Base-by-base conservation (phyloP, 2,329 filamentous ascomycete species). In the Monosporascus sp. region DNA sequence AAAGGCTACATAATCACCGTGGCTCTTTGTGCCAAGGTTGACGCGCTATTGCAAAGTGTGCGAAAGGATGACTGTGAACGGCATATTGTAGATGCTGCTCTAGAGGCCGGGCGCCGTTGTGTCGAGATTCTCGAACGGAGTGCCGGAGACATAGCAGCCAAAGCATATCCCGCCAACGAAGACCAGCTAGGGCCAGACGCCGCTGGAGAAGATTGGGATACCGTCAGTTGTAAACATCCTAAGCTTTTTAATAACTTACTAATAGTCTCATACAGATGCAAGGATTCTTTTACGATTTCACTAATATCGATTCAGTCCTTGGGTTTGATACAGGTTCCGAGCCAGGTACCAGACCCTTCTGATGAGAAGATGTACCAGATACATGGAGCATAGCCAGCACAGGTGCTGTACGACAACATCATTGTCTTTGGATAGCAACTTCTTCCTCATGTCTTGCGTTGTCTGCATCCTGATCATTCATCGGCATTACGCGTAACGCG, bases 1-100 rank as follows among this genome's bases (percentile, higher is more conserved):
- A 83, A 83, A 57, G 76, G 77, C 0, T 75, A 76, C 41, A 48
- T 83, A 18, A 69, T 82, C 14, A 55, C 67, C 1, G 62, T 61
- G 8, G 59, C 75, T 14, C 58, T 78, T 1, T 58, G 59, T 5
- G 69, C 72, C 0, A 72, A 80, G 44, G 66, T 82, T 0, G 67
- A 76, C 3, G 74, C 67, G 0, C 62, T 79, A 1, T 63, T 70
- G 54, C 62, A 60, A 3, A 73, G 76, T 0, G 11, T 72, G 0
- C 54, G 54, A 0, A 67, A 67, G 6, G 63, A 72, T 0, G 70
- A 75, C 7, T 36, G 76, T 1, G 49, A 69, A 0, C 41, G 58
- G 3, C 35, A 65, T 0, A 57, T 79, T 3, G 41, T 77, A 1
- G 65, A 67, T 9, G 68, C 72, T 3, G 72, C 71, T 0, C 69